Evolutionary conservation across 768 basidiomycete genomes (phyloP).

Genomic region (Boletus speciosus): DNA sequence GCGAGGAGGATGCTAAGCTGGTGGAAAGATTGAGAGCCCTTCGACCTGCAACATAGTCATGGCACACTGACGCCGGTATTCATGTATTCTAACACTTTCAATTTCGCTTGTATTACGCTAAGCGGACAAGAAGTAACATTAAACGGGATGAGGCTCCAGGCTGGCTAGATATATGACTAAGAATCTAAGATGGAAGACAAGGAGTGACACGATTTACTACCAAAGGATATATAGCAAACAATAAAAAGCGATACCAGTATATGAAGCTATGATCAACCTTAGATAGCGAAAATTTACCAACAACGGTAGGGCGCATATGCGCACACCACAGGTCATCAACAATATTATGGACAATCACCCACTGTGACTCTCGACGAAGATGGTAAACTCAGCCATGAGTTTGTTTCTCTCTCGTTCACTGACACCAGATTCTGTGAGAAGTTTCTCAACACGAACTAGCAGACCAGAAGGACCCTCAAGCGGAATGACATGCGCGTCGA

Average conservation of each 20-base stretch:
- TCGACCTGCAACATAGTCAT: slow-evolving; percentile 61
- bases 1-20: slow-evolving; percentile 77
- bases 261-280: slow-evolving; percentile 11
- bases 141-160: slow-evolving; percentile 6
- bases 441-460: slow-evolving; percentile 56
- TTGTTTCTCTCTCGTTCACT: slow-evolving; percentile 44
- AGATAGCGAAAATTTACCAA: slow-evolving; percentile 29
- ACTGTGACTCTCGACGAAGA: slow-evolving; percentile 45
- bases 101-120: background rate
- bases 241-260: slow-evolving; percentile 21
- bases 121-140: slow-evolving; percentile 9
- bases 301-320: background rate
- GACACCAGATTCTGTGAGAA: slow-evolving; percentile 51
- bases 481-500: slow-evolving; percentile 70
- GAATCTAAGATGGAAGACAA: slow-evolving; percentile 1
- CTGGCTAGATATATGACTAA: background rate
- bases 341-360: slow-evolving; percentile 12
- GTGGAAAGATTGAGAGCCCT: slow-evolving; percentile 87
- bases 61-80: background rate
- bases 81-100: slow-evolving; percentile 4
- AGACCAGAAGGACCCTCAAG: slow-evolving; percentile 74
- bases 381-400: slow-evolving; percentile 58
- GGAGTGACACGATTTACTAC: slow-evolving; percentile 13
- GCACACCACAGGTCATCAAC: slow-evolving; percentile 4
- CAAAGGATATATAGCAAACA: slow-evolving; percentile 7